Percentiles rank a stretch among this genome's conserved stretches.
Evolutionary conservation across 2,329 filamentous ascomycete genomes (phyloP).

Genomic region (Penicillium decumbens): DNA sequence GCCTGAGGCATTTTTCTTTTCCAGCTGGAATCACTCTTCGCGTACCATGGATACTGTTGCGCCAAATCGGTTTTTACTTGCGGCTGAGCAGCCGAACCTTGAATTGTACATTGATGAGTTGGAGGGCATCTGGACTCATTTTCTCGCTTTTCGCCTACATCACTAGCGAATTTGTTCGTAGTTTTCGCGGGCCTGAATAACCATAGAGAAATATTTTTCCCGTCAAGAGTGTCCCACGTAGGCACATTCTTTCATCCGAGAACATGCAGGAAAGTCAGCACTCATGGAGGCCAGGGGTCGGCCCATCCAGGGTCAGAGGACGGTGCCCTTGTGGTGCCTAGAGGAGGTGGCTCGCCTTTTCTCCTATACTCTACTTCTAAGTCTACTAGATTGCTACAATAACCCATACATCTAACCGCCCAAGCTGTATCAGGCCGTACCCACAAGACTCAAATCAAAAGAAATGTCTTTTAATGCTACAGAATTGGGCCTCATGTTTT

Average conservation of each 20-base stretch:
- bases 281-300: background rate
- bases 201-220: background rate
- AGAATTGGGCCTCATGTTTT: too few species aligned
- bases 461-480: too few species aligned
- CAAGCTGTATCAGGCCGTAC: too few species aligned
- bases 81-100: background rate
- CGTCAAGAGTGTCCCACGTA: background rate
- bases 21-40: constrained; percentile 8
- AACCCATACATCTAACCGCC: background rate
- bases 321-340: too few species aligned
- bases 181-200: background rate
- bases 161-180: background rate
- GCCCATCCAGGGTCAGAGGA: too few species aligned
- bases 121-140: background rate
- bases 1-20: constrained; percentile 25
- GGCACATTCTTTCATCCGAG: background rate
- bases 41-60: background rate
- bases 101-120: background rate
- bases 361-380: background rate
- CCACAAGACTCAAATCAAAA: too few species aligned
- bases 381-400: too few species aligned
- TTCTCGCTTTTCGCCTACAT: background rate
- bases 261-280: background rate
- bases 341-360: too few species aligned
- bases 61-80: background rate